Evolutionary conservation across 192 early-diverging fungal species (phyloP), one percentile per base, ranked within the genome.

Genomic region (Linnemannia schmuckeri): DNA sequence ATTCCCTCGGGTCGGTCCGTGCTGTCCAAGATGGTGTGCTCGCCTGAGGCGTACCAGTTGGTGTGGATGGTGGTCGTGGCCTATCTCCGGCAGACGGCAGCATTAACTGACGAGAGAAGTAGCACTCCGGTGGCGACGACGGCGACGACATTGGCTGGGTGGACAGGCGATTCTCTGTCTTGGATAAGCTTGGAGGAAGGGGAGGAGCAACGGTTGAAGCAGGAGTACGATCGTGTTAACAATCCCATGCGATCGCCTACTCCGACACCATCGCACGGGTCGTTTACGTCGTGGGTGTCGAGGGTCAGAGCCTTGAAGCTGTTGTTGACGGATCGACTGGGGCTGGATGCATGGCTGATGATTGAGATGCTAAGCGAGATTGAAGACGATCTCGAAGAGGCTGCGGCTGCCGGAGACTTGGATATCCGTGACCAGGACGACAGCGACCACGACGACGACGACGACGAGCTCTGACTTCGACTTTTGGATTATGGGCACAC

Each of bases 31-130:
- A 78, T 87, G 76, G 85, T 76, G 1, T 87, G 85, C 42, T 87
- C 85, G 8, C 76, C 85, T 17, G 78, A 81, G 46, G 85, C 85
- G 9, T 87, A 87, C 40, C 85, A 87, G 52, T 72, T 87, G 2
- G 80, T 87, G n/a, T 87, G 85, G 85, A 78, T 87, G 76, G 18
- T 81, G 10, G 72, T 76, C 3, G 38, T 74, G 7, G 49, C 75
- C 4, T 87, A 70, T 66, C n/a, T 81, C 9, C 79, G 61, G 18
- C 85, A 86, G 61, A 49, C 79, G 6, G 20, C 79, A 12, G 3
- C 61, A 66, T 66, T 15, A 6, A 27, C 30, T n/a, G 72, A 74
- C 15, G 72, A 47, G 72, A 30, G 41, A 33, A 33, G 27, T 74
- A 42, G 72, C 33, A 33, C 46, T 33, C 72, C 27, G 9, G 27